A percentile compares a stretch with the other conserved stretches of the same genome.
These are phyloP conservation scores for Prunus padus DNA, from an alignment of 306 rosid species.

Conservation along the genomic window DNA sequence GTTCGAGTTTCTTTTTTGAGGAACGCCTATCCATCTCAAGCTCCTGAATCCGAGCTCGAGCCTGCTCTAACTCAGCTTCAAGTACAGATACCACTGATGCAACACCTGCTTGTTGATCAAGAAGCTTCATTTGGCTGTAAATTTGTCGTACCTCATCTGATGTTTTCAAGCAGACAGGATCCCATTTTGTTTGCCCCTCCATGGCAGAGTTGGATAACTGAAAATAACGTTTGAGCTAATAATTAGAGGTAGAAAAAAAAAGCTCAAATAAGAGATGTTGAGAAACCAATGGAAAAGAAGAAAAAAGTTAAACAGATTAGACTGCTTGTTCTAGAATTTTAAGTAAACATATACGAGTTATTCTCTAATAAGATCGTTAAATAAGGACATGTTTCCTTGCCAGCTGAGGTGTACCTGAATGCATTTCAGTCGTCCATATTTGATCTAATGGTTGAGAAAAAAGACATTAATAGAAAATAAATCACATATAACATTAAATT, in stretches of 20 bases:
- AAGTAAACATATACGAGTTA: background rate
- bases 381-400: background rate
- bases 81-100: constrained; percentile 68
- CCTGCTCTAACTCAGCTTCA: constrained; percentile 80
- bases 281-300: background rate
- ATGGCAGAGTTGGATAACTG: constrained; percentile 62
- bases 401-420: background rate
- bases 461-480: background rate
- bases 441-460: background rate
- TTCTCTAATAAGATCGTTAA: background rate
- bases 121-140: constrained; percentile 60
- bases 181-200: constrained; percentile 97
- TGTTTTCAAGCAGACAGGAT: constrained; percentile 60
- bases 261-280: background rate
- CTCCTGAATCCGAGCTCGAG: constrained; percentile 66
- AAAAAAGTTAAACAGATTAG: background rate
- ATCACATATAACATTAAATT: background rate
- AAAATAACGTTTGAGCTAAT: constrained; percentile 54
- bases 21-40: constrained; percentile 75
- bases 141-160: constrained; percentile 57
- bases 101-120: constrained; percentile 63
- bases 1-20: constrained; percentile 82
- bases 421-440: background rate
- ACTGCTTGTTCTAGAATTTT: background rate
- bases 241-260: constrained; percentile 10